Percentiles rank a stretch among this genome's conserved stretches.
phyloP scores from a whole-genome alignment of 805 yeast genomes.

The Starmerella tilneyi region DNA sequence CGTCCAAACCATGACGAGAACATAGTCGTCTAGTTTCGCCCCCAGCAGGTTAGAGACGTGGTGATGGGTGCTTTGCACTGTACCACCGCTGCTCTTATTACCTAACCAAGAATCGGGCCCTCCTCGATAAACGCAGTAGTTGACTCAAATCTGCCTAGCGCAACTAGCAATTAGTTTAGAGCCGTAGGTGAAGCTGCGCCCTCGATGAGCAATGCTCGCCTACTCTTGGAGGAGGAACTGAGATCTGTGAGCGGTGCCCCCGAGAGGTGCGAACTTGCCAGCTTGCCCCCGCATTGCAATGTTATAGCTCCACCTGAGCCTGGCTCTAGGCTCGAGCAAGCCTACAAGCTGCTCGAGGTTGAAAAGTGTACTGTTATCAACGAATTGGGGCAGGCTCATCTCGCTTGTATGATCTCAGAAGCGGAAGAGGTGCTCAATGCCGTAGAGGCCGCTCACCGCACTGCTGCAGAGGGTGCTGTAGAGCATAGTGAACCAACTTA shows the following conservation, averaged over 20 bases:
- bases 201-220: neutral
- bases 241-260: too few species aligned
- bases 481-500: too few species aligned
- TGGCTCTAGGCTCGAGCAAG: neutral
- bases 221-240: too few species aligned
- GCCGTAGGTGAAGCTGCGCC: neutral
- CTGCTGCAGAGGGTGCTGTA: neutral
- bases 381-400: neutral
- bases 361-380: neutral
- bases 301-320: neutral
- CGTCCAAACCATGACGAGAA: slow-evolving; percentile 43
- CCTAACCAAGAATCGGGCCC: too few species aligned
- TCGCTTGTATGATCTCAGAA: neutral
- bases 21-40: neutral
- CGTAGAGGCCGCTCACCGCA: neutral
- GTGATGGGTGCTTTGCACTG: neutral
- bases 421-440: neutral
- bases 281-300: neutral
- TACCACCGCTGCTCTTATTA: too few species aligned
- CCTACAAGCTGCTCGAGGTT: neutral
- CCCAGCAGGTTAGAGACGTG: neutral
- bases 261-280: too few species aligned
- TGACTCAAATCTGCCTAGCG: too few species aligned
- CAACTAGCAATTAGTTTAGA: too few species aligned
- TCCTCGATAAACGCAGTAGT: too few species aligned